Percentiles rank a stretch among this genome's conserved stretches.
phyloP scores from a whole-genome alignment of 2,329 filamentous ascomycete species.

The Incumbomyces lentus region DNA sequence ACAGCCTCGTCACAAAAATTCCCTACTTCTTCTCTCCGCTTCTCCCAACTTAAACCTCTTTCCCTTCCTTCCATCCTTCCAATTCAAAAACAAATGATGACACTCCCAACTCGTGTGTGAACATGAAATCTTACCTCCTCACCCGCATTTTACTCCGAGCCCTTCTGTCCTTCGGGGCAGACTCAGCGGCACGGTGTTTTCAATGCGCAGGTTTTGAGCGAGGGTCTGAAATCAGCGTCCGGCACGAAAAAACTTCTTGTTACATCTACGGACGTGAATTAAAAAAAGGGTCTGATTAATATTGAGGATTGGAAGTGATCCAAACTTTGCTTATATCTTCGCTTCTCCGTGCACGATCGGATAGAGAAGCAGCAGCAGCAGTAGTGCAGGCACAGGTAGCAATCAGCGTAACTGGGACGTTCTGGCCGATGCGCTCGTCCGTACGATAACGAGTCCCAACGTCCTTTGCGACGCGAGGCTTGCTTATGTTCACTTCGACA shows the following conservation, averaged over 20 bases:
- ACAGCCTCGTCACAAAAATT: too few relatives aligned
- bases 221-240: slow-evolving; percentile 3
- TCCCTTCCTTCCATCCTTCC: slow-evolving; percentile 1
- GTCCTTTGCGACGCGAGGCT: too few relatives aligned
- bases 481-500: too few relatives aligned
- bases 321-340: too few relatives aligned
- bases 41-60: background rate
- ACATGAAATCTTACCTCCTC: background rate
- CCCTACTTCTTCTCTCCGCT: too few relatives aligned
- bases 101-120: slow-evolving; percentile 1
- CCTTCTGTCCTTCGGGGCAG: background rate
- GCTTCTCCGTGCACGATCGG: too few relatives aligned
- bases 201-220: background rate
- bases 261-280: background rate
- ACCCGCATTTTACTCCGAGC: background rate
- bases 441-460: too few relatives aligned
- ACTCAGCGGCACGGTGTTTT: background rate
- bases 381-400: too few relatives aligned
- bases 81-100: slow-evolving; percentile 3
- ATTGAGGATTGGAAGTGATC: background rate
- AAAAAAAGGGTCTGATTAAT: slow-evolving; percentile 1
- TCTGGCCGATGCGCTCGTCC: too few relatives aligned
- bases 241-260: slow-evolving; percentile 3
- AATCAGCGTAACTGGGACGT: too few relatives aligned
- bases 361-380: too few relatives aligned